Evolutionary conservation across 805 yeast species (phyloP).

Genomic region (Candida sphagnicola): DNA sequence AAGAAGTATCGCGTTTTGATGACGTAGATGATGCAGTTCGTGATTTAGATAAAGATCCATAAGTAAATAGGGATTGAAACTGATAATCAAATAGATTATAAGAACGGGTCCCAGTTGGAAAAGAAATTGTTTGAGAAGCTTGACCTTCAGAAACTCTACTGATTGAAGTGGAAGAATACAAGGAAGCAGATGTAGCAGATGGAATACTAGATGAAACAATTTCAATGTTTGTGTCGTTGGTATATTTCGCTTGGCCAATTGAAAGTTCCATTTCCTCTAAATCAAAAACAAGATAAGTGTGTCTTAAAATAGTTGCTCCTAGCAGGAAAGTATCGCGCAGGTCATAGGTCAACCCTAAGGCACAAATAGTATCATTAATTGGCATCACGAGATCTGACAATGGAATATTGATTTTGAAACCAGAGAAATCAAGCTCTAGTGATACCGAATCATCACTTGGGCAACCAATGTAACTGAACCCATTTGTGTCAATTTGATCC

Average conservation of each 20-base stretch:
- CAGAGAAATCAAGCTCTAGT: conserved; percentile 5
- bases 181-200: background rate
- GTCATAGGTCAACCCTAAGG: background rate
- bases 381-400: conserved; percentile 6
- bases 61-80: no score
- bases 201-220: background rate
- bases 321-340: conserved; percentile 31
- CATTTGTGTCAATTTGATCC: conserved; percentile 20
- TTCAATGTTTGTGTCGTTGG: conserved; percentile 1
- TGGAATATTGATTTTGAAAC: conserved; percentile 6
- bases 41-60: no score
- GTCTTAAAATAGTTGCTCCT: conserved; percentile 63
- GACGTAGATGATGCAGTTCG: no score
- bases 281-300: conserved; percentile 63
- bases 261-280: conserved; percentile 53
- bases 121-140: background rate
- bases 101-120: background rate
- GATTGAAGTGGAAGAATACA: background rate
- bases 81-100: no score
- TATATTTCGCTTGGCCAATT: conserved; percentile 33
- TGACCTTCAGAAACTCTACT: background rate
- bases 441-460: conserved; percentile 8
- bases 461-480: conserved; percentile 40
- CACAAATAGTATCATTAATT: background rate
- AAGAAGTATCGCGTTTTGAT: no score